Percentiles rank a stretch among this genome's conserved stretches.
Conservation (phyloP, 805 yeast species). For the Metschnikowia aberdeeniae region DNA sequence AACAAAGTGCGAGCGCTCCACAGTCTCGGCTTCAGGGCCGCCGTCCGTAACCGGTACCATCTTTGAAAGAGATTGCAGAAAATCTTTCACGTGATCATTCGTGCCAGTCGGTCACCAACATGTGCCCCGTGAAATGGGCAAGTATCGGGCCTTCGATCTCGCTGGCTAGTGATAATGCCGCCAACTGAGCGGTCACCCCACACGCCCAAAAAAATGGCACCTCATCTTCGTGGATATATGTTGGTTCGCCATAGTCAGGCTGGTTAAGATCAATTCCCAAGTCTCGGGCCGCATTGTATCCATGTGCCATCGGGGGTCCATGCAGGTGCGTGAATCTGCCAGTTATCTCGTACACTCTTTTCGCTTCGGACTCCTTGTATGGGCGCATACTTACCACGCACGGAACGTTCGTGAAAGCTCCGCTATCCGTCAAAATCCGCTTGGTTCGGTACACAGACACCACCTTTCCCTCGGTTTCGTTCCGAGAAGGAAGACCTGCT, state of each 20-base stretch:
- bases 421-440: slow-evolving; percentile 21
- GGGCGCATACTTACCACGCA: slow-evolving; percentile 44
- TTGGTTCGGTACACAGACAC: slow-evolving; percentile 14
- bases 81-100: slow-evolving; percentile 8
- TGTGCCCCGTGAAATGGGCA: slow-evolving; percentile 35
- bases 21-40: slow-evolving; percentile 11
- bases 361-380: slow-evolving; percentile 25
- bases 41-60: too few relatives aligned
- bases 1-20: not conserved
- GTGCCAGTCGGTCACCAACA: slow-evolving; percentile 31
- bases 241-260: slow-evolving; percentile 37
- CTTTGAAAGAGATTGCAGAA: too few relatives aligned
- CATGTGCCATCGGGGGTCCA: slow-evolving; percentile 44
- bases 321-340: slow-evolving; percentile 28
- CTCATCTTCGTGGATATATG: slow-evolving; percentile 28
- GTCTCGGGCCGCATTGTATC: slow-evolving; percentile 29
- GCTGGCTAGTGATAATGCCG: slow-evolving; percentile 24
- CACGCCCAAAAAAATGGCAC: slow-evolving; percentile 45
- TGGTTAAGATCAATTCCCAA: slow-evolving; percentile 31
- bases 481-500: slow-evolving; percentile 28
- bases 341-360: slow-evolving; percentile 28
- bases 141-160: slow-evolving; percentile 27
- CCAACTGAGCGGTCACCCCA: slow-evolving; percentile 41
- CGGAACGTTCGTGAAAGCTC: slow-evolving; percentile 25
- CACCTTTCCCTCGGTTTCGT: slow-evolving; percentile 11